Evolutionary conservation across 306 rosid species (phyloP).

Genomic region (Cicer yamashitae): DNA sequence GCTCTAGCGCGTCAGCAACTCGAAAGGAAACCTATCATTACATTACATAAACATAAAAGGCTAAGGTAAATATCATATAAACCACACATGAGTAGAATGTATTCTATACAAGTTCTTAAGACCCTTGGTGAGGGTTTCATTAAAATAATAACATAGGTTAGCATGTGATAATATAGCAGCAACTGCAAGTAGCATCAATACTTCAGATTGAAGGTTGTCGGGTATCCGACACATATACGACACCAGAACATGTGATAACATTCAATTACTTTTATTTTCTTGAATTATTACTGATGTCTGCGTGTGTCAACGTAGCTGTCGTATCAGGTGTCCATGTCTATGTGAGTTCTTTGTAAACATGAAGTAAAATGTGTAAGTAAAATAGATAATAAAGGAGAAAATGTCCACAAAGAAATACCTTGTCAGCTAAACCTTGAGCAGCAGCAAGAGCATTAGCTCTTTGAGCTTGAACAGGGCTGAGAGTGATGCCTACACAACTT

Average conservation of each 20-base stretch:
- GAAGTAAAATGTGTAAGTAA: background rate
- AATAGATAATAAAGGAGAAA: background rate
- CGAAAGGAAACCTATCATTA: slow-evolving; percentile 68
- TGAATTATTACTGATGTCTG: background rate
- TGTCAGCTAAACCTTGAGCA: slow-evolving; percentile 62
- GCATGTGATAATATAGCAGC: no score
- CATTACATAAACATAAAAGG: slow-evolving; percentile 6
- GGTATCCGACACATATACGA: background rate
- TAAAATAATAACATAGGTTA: background rate
- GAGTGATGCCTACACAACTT: slow-evolving; percentile 70
- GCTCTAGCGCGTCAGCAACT: slow-evolving; percentile 88
- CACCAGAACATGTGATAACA: background rate
- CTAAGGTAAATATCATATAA: background rate
- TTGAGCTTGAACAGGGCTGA: slow-evolving; percentile 87
- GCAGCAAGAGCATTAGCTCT: slow-evolving; percentile 86
- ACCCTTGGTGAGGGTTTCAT: slow-evolving; percentile 6
- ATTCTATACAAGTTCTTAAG: background rate
- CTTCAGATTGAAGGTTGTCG: background rate
- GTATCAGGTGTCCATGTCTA: background rate
- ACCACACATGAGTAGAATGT: background rate
- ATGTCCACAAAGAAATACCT: slow-evolving; percentile 47
- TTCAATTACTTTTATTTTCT: background rate
- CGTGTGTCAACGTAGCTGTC: background rate
- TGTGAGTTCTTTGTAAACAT: no score
- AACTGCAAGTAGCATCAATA: background rate